Base-by-base conservation (phyloP, 805 yeast genomes). In the Ogataea populi-albae region DNA sequence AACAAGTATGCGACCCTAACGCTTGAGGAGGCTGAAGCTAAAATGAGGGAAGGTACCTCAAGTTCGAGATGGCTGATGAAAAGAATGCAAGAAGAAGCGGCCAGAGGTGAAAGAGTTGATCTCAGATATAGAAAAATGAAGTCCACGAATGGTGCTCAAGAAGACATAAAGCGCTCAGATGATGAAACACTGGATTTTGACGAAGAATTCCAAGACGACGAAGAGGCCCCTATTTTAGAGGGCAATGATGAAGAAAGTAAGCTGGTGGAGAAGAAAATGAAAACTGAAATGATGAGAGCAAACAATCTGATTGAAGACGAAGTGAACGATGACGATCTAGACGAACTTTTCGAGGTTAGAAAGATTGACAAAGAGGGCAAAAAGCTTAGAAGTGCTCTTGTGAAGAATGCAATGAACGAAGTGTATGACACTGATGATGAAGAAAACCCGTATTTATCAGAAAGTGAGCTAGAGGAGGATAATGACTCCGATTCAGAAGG, bases 121-220 rank as follows among this genome's bases (percentile, higher is more conserved):
- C 64, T 64, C 38, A 59, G 81, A 41, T 75, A 68, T 46, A 65
- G 73, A 49, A 71, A 49, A 64, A 73, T 25, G 71, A 70, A 17
- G 54, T 33, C 50, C 3, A 49, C 65, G 17, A 37, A 41, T 17
- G 54, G 59, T 14, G 54, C 38, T 15, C 68, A 52, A 24, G 66
- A 57, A 23, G 71, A 65, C 26, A 64, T 47, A 18, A 62, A 62
- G 29, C 68, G 69, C 38, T 81, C 87, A 8, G 95, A 87, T 39
- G 87, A 85, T 46, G 97, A 89, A 46, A 97, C 88, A 54, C 65
- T 93, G 52, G 98, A 91, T 63, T 91, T 72, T 54, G 97, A 93
- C 49, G 98, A 93, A 59, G 97, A 89, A 59, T 93, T 93, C 62
- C 97, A 93, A 18, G 98, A 93, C 61, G 98, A 93, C 59, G 98